These are phyloP conservation scores for Yamadazyma triangularis DNA, from an alignment of 1,139 yeast species.

Conservation along the genomic window DNA sequence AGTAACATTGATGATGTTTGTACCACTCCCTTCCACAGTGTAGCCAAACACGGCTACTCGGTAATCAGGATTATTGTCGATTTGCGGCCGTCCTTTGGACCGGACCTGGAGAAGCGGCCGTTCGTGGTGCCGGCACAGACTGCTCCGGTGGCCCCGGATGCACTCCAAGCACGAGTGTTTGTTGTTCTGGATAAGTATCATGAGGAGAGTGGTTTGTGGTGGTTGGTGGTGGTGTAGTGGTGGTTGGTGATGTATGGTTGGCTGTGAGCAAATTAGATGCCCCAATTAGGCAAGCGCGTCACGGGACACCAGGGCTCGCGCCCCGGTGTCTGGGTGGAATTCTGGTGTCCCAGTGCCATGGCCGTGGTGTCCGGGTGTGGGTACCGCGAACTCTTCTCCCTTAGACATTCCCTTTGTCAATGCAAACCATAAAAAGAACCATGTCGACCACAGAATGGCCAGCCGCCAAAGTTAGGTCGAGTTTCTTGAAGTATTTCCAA, in stretches of 20 bases:
- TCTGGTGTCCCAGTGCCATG: too few relatives aligned
- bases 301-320: too few relatives aligned
- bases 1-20: too few relatives aligned
- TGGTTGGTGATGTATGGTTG: too few relatives aligned
- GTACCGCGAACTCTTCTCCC: too few relatives aligned
- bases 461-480: constrained; percentile 74
- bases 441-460: too few relatives aligned
- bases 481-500: constrained; percentile 77
- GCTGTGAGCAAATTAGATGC: too few relatives aligned
- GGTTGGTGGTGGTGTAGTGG: neutral
- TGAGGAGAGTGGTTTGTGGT: neutral
- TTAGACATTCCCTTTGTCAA: too few relatives aligned
- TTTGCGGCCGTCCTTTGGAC: constrained; percentile 76
- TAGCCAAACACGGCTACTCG: constrained; percentile 56
- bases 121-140: constrained; percentile 76
- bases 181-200: neutral
- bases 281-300: too few relatives aligned
- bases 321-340: too few relatives aligned
- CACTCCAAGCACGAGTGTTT: constrained; percentile 91
- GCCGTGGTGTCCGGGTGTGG: too few relatives aligned
- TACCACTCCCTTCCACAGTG: constrained; percentile 10
- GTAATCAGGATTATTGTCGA: constrained; percentile 45
- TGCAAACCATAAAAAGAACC: too few relatives aligned
- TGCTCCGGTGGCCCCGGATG: constrained; percentile 88
- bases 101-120: constrained; percentile 85